phyloP scores from a whole-genome alignment of 2,329 filamentous ascomycete genomes.

The Herpotrichia juniperi region DNA sequence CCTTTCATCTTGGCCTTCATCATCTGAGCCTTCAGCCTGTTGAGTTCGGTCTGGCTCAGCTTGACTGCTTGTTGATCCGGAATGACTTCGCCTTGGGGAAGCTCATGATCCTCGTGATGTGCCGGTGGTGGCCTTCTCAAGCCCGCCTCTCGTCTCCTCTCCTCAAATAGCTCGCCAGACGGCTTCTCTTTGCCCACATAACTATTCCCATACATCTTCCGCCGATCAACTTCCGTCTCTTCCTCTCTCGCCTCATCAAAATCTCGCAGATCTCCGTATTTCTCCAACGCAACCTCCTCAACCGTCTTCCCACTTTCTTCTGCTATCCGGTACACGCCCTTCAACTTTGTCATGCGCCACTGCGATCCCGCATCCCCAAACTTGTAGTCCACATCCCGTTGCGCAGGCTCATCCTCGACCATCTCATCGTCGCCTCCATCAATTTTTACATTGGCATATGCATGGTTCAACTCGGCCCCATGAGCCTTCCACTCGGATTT shows the following conservation, averaged over 20 bases:
- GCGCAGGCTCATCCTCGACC: slow-evolving; percentile 54
- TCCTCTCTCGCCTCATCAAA: slow-evolving; percentile 96
- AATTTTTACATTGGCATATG: slow-evolving; percentile 67
- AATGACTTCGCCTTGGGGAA: slow-evolving; percentile 63
- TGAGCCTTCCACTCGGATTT: slow-evolving; percentile 76
- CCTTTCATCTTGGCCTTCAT: slow-evolving; percentile 93
- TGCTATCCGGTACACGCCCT: slow-evolving; percentile 79
- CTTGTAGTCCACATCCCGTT: slow-evolving; percentile 74
- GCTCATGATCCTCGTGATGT: slow-evolving; percentile 34
- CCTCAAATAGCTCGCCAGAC: slow-evolving; percentile 81
- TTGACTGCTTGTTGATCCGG: slow-evolving; percentile 59
- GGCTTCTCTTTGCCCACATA: slow-evolving; percentile 88
- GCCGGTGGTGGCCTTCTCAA: slow-evolving; percentile 47
- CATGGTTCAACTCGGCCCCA: slow-evolving; percentile 78
- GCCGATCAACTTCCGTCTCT: slow-evolving; percentile 84
- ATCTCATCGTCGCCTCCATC: slow-evolving; percentile 39
- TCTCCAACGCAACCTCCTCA: slow-evolving; percentile 82
- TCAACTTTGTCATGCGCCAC: slow-evolving; percentile 97
- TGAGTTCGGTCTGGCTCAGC: slow-evolving; percentile 80
- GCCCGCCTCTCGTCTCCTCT: slow-evolving; percentile 69
- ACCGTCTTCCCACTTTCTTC: slow-evolving; percentile 73
- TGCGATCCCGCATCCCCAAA: slow-evolving; percentile 90
- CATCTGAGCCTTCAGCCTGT: slow-evolving; percentile 88
- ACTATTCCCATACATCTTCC: slow-evolving; percentile 80
- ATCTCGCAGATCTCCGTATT: slow-evolving; percentile 78